phyloP scores from a whole-genome alignment of 2,329 filamentous ascomycete species.

The Scytalidium sp. region DNA sequence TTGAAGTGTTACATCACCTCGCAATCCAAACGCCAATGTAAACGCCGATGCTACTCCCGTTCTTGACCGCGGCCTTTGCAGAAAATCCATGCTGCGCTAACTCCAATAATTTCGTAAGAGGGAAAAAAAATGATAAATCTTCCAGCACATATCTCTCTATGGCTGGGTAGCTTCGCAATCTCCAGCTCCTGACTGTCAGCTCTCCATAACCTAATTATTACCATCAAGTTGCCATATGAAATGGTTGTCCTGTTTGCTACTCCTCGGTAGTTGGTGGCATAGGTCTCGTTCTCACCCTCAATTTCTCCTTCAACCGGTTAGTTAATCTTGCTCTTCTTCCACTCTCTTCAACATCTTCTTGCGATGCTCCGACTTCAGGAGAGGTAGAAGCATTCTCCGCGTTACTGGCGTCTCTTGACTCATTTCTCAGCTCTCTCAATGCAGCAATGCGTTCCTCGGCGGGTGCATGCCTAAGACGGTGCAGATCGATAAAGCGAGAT shows the following conservation, averaged over 20 bases:
- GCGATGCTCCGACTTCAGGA: background rate
- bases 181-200: no score
- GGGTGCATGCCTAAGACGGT: slow-evolving; percentile 55
- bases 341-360: slow-evolving; percentile 14
- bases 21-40: no score
- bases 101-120: no score
- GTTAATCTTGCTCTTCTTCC: slow-evolving; percentile 24
- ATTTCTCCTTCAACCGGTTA: slow-evolving; percentile 21
- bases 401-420: slow-evolving; percentile 19
- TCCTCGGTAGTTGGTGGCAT: background rate
- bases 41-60: background rate
- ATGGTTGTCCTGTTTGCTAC: background rate
- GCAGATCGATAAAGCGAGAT: slow-evolving; percentile 54
- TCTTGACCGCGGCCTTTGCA: background rate
- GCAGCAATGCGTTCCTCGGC: slow-evolving; percentile 61
- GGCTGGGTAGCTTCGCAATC: no score
- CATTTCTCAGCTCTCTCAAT: slow-evolving; percentile 47
- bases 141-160: no score
- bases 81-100: no score
- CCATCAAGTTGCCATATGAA: no score
- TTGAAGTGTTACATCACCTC: no score
- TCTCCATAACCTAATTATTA: no score
- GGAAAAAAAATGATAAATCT: no score
- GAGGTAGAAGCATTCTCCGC: slow-evolving; percentile 4
- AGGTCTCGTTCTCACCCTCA: slow-evolving; percentile 22